phyloP scores from a whole-genome alignment of 83 land plant species.

The Larix sibirica region DNA sequence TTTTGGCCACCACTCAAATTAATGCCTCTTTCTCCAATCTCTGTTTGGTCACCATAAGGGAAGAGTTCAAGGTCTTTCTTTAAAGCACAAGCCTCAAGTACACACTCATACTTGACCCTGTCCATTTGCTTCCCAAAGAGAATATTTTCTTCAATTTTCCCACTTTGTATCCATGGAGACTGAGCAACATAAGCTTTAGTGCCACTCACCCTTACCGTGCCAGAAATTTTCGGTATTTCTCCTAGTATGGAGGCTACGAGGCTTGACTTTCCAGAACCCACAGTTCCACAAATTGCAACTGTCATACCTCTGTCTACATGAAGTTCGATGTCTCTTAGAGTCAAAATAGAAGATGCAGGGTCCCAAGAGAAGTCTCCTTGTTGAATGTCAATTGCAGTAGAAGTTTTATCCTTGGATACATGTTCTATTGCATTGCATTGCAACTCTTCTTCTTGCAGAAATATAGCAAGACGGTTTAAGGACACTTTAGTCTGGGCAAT shows the following conservation, averaged over 20 bases:
- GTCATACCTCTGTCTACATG: slow-evolving; percentile 53
- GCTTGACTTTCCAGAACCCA: slow-evolving; percentile 93
- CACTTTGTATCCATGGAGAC: slow-evolving; percentile 90
- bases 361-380: slow-evolving; percentile 76
- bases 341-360: slow-evolving; percentile 29
- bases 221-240: slow-evolving; percentile 74
- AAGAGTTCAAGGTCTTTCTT: slow-evolving; percentile 64
- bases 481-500: slow-evolving; percentile 77
- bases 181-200: slow-evolving; percentile 89
- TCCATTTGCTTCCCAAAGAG: slow-evolving; percentile 83
- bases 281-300: slow-evolving; percentile 90
- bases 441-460: slow-evolving; percentile 67
- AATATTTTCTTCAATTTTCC: slow-evolving; percentile 75
- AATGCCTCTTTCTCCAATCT: slow-evolving; percentile 87
- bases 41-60: slow-evolving; percentile 68
- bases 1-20: slow-evolving; percentile 96
- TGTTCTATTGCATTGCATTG: slow-evolving; percentile 40
- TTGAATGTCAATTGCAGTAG: slow-evolving; percentile 46
- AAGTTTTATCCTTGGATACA: slow-evolving; percentile 29
- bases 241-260: slow-evolving; percentile 81
- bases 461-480: slow-evolving; percentile 52
- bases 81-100: slow-evolving; percentile 69
- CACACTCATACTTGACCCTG: slow-evolving; percentile 44
- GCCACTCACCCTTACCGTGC: slow-evolving; percentile 63
- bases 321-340: slow-evolving; percentile 46